Evolutionary conservation across 2,329 filamentous ascomycete species (phyloP), one percentile per base, ranked within the genome.

Genomic region (Hymenoscyphus salicellus): DNA sequence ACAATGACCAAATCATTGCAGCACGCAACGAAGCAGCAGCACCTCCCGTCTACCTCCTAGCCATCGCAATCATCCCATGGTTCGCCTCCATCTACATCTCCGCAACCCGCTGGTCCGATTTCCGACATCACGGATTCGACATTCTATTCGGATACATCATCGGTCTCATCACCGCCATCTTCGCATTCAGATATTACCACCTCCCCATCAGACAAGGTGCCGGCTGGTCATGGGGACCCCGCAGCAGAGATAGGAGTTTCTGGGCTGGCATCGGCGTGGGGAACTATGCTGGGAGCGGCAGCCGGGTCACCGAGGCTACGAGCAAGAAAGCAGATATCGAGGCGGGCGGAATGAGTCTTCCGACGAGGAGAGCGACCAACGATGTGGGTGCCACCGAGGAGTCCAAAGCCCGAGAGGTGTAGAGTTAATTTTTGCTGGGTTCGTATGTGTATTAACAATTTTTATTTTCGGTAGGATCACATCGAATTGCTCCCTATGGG

Each of bases 121-220:
- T 89, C 79, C 87, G 91, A 46, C 94, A 98, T 77, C 91, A 94
- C 75, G 93, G 89, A n/a, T 94, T 97, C 75, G 94, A 98, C 69
- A 91, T 97, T 69, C 78, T 97, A 2, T 92, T 90, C 68, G 94
- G 94, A n/a, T 90, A 89, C 63, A 69, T 90, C 14, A 89, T 97
- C 67, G 94, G 94, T 8, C 83, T 89, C 16, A 78, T 87, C 55
- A 85, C 85, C 43, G 85, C 91, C 23, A 88, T 88, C 75, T 87
- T 94, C 70, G 85, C 88, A 2, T 97, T 97, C 80, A 83, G 90
- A 28, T 92, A 89, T 79, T 97, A 97, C 75, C 92, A 97, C 74
- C 79, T 95, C 10, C 92, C 93, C 0, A 87, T 96, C 67, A 81
- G 80, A 23, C 83, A 84, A n/a, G 92, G 92, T 6, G 90, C 89